phyloP scores from a whole-genome alignment of 306 rosid species.

The Quercus engelmannii region DNA sequence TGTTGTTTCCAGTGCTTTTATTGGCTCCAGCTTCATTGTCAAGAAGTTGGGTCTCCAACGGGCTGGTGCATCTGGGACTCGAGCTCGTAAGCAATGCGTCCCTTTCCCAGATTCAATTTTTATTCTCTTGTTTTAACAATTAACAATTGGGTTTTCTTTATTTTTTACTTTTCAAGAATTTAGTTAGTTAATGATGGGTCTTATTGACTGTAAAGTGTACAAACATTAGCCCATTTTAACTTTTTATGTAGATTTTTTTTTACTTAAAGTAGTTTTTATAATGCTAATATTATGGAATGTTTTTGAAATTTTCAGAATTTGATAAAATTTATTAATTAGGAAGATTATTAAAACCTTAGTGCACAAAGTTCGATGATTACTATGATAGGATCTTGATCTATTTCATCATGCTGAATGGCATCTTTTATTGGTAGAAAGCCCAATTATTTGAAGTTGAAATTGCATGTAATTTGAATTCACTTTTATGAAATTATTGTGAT shows the following conservation, averaged over 20 bases:
- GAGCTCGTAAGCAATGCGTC: slow-evolving; percentile 42
- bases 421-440: background rate
- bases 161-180: background rate
- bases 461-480: background rate
- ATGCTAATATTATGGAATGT: background rate
- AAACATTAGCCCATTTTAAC: background rate
- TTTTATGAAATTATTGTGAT: background rate
- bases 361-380: no score
- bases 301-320: background rate
- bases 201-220: background rate
- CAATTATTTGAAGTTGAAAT: background rate
- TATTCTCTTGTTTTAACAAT: background rate
- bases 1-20: slow-evolving; percentile 68
- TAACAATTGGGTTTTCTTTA: background rate
- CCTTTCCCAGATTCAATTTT: background rate
- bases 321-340: background rate
- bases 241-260: background rate
- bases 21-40: slow-evolving; percentile 84
- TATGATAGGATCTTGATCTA: background rate
- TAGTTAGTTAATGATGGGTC: background rate
- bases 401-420: background rate
- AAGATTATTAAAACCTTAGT: background rate
- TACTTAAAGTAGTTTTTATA: background rate
- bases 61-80: slow-evolving; percentile 54
- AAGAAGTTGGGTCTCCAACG: slow-evolving; percentile 85